These are phyloP conservation scores for Cairneyella variabilis DNA, from an alignment of 495 filamentous ascomycete species.

Conservation along the genomic window DNA sequence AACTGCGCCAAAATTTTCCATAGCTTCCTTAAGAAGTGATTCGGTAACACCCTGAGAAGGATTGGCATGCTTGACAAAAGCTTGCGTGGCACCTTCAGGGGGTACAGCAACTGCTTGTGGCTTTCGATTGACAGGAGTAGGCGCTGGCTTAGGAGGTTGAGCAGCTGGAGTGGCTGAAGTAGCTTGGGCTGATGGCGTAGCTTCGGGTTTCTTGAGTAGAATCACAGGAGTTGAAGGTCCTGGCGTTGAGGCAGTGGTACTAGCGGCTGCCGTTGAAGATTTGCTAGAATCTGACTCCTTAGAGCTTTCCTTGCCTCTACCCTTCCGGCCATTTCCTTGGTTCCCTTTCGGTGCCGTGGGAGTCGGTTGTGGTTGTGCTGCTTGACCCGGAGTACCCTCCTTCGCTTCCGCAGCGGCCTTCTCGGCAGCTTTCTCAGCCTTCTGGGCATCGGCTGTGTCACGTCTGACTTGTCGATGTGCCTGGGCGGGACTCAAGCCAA, in stretches of 20 bases:
- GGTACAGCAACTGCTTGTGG: conserved; percentile 21
- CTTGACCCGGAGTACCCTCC: conserved; percentile 26
- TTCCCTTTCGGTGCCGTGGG: conserved; percentile 25
- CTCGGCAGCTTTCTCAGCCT: conserved; percentile 23
- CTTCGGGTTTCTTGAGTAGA: conserved; percentile 26
- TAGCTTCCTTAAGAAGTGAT: conserved; percentile 63
- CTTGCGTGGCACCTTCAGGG: conserved; percentile 61
- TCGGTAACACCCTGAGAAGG: conserved; percentile 89
- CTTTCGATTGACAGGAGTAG: conserved; percentile 21
- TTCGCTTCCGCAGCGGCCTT: conserved; percentile 37
- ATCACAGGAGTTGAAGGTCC: conserved; percentile 20
- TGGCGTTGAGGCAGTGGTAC: conserved; percentile 21
- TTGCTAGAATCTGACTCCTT: conserved; percentile 6
- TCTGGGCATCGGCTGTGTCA: conserved; percentile 44
- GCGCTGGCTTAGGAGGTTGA: conserved; percentile 23
- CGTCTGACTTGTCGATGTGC: conserved; percentile 50
- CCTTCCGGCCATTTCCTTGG: conserved; percentile 10
- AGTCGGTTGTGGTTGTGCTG: conserved; percentile 24
- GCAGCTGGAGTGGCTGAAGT: conserved; percentile 21
- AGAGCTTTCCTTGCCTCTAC: conserved; percentile 13
- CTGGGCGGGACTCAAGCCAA: conserved; percentile 70
- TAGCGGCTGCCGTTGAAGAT: conserved; percentile 19
- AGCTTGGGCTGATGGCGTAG: conserved; percentile 25
- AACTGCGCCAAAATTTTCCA: conserved; percentile 66
- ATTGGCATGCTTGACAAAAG: conserved; percentile 93